phyloP scores from a whole-genome alignment of 2,329 filamentous ascomycete genomes.

The Aspergillus costaricaensis region DNA sequence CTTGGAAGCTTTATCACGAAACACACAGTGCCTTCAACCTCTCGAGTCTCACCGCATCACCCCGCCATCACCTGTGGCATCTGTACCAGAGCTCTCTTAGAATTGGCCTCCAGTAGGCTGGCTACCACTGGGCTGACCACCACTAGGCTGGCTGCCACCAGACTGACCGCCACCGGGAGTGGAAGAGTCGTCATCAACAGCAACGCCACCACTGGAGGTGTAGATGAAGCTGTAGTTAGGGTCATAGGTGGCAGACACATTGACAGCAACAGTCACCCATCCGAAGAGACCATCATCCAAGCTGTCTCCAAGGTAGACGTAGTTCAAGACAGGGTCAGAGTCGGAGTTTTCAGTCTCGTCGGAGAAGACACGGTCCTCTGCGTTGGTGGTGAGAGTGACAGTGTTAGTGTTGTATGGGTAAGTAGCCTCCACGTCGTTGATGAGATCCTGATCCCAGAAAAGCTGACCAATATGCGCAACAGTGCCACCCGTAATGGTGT shows the following conservation, averaged over 20 bases:
- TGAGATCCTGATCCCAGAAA: conserved; percentile 61
- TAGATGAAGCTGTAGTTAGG: conserved; percentile 11
- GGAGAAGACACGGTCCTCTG: conserved; percentile 15
- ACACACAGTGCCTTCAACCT: background rate
- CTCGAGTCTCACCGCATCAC: background rate
- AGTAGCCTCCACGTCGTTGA: conserved; percentile 50
- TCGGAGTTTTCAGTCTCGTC: conserved; percentile 19
- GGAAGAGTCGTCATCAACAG: conserved; percentile 6
- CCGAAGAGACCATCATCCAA: conserved; percentile 19
- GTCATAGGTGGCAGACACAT: conserved; percentile 16
- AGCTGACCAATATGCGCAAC: conserved; percentile 63
- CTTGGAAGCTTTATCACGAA: background rate
- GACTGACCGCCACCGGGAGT: background rate
- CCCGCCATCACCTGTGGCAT: too few species aligned
- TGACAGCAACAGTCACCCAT: conserved; percentile 21
- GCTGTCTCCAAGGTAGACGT: conserved; percentile 16
- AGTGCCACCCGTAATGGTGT: conserved; percentile 47
- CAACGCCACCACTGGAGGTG: conserved; percentile 3
- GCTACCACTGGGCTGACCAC: background rate
- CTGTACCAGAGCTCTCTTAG: background rate
- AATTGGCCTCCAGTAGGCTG: background rate
- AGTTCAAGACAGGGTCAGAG: conserved; percentile 21
- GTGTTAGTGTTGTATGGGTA: conserved; percentile 35
- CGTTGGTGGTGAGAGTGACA: conserved; percentile 17
- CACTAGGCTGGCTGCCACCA: background rate